phyloP scores from a whole-genome alignment of 768 basidiomycete species.

The Kwoniella dejecticola region DNA sequence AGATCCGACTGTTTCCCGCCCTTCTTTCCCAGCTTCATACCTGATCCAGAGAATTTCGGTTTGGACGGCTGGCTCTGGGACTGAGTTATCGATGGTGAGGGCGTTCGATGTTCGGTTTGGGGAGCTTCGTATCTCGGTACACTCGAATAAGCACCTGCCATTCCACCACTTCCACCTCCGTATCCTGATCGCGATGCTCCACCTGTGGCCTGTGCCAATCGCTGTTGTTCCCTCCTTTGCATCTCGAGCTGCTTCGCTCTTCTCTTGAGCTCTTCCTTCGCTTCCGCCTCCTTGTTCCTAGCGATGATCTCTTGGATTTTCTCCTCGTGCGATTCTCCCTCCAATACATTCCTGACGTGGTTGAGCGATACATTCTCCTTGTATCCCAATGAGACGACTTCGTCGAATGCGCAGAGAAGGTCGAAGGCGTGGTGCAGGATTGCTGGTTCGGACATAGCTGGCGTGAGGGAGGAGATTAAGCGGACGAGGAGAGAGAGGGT shows the following conservation, averaged over 20 bases:
- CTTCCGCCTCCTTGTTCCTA: conserved; percentile 98
- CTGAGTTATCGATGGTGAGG: conserved; percentile 33
- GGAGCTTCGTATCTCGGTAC: conserved; percentile 68
- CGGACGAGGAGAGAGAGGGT: conserved; percentile 92
- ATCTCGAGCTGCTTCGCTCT: conserved; percentile 97
- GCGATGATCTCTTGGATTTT: conserved; percentile 96
- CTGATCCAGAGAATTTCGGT: conserved; percentile 86
- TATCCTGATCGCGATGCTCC: conserved; percentile 55
- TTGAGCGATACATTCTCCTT: conserved; percentile 59
- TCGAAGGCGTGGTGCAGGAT: conserved; percentile 90
- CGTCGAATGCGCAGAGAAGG: conserved; percentile 91
- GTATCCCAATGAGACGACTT: conserved; percentile 84
- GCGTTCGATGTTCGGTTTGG: conserved; percentile 39
- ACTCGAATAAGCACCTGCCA: conserved; percentile 69
- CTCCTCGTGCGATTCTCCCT: conserved; percentile 61
- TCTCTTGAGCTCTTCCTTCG: conserved; percentile 97
- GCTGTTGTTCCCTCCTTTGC: conserved; percentile 92
- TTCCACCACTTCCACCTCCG: conserved; percentile 52
- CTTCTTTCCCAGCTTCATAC: conserved; percentile 95
- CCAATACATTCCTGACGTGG: conserved; percentile 59
- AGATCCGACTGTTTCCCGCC: conserved; percentile 87
- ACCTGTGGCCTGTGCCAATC: conserved; percentile 64
- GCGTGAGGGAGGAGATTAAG: conserved; percentile 69
- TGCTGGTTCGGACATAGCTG: conserved; percentile 62
- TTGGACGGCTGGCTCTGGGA: conserved; percentile 23